Percentiles rank a stretch among this genome's conserved stretches.
These are phyloP conservation scores for Rhodotorula sphaerocarpa DNA, from an alignment of 768 basidiomycete genomes.

Conservation along the genomic window DNA sequence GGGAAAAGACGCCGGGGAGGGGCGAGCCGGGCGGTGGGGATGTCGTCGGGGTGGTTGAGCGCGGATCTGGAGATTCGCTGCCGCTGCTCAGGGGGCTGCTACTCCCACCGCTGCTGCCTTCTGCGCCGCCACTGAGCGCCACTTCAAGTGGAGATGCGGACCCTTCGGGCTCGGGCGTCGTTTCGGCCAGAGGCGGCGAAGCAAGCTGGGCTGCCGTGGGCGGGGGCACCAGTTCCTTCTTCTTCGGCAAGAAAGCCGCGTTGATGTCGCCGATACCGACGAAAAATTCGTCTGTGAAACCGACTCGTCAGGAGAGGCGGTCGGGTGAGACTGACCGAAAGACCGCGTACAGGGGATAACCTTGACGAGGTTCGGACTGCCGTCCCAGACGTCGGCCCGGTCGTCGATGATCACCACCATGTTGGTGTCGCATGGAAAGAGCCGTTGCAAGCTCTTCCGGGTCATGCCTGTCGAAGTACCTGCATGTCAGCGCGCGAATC, in stretches of 20 bases:
- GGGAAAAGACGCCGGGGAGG: neutral
- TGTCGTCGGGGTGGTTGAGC: constrained; percentile 17
- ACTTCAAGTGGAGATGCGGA: neutral
- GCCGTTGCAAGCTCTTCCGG: constrained; percentile 77
- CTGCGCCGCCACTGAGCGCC: neutral
- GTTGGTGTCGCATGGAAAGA: constrained; percentile 93
- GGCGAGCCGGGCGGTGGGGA: constrained; percentile 15
- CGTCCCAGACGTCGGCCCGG: constrained; percentile 96
- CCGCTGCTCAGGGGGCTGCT: no score
- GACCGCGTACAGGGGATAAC: constrained; percentile 74
- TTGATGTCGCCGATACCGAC: constrained; percentile 98
- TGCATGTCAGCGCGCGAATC: neutral
- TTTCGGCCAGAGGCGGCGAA: neutral
- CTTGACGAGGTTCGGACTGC: constrained; percentile 92
- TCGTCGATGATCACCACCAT: constrained; percentile 99
- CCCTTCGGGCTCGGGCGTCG: neutral
- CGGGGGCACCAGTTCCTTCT: constrained; percentile 46
- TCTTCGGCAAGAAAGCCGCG: constrained; percentile 79
- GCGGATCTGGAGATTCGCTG: no score
- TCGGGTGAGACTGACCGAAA: neutral
- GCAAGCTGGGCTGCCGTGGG: constrained; percentile 43
- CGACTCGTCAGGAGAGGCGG: neutral
- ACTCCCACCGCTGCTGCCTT: neutral
- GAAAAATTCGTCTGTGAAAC: constrained; percentile 79
- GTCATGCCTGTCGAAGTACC: constrained; percentile 57